Conservation (phyloP, 495 filamentous ascomycete species). For the Penicillium paradoxum region DNA sequence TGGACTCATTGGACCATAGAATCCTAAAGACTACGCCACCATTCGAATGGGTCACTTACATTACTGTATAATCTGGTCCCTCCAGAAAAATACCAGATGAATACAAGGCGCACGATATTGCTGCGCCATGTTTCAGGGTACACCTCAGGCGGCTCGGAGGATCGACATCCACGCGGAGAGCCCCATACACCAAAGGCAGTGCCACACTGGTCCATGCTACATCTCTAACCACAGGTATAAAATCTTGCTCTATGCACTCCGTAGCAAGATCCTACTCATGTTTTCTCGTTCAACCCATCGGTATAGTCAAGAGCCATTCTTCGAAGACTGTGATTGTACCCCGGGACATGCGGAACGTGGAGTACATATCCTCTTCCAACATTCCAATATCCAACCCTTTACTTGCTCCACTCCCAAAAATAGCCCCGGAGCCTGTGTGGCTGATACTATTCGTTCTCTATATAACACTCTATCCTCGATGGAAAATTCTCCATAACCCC, state of each 20-base stretch:
- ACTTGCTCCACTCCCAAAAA: constrained; percentile 1
- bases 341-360: not conserved
- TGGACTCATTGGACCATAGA: not conserved
- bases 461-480: not conserved
- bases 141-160: not conserved
- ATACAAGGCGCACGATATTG: not conserved
- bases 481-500: not conserved
- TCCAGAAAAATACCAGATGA: not conserved
- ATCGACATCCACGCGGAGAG: not conserved
- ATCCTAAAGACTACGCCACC: not conserved
- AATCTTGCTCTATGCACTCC: too few relatives aligned
- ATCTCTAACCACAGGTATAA: not conserved
- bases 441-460: not conserved
- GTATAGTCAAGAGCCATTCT: too few relatives aligned
- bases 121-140: not conserved
- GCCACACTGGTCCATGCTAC: not conserved
- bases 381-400: not conserved
- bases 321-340: too few relatives aligned
- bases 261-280: too few relatives aligned
- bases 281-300: too few relatives aligned
- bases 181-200: not conserved
- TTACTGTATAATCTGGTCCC: not conserved
- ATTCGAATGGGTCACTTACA: not conserved
- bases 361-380: not conserved
- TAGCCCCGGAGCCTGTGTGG: not conserved